These are phyloP conservation scores for Coccomyxa sp. DNA, from an alignment of 139 green algal genomes.

Conservation along the genomic window DNA sequence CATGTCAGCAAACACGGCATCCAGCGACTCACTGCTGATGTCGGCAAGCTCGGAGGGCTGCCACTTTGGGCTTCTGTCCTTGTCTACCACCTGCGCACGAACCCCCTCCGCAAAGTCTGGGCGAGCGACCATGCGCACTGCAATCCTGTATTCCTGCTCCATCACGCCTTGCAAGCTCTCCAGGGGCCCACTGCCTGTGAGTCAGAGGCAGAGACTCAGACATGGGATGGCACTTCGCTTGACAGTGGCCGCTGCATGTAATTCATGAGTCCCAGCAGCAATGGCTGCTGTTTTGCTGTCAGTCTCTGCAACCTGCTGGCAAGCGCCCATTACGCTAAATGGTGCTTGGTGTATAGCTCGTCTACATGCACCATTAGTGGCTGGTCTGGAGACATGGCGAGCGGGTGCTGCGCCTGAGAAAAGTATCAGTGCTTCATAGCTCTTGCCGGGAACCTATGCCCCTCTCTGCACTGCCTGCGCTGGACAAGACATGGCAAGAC, in stretches of 20 bases:
- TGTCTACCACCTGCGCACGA: constrained; percentile 12
- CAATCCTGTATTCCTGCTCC: constrained; percentile 9
- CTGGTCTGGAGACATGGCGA: too few species aligned
- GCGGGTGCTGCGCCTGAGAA: too few species aligned
- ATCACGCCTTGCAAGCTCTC: not conserved
- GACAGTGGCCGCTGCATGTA: not conserved
- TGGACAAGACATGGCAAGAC: not conserved
- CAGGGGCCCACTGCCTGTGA: not conserved
- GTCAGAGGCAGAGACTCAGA: not conserved
- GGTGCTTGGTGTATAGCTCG: not conserved
- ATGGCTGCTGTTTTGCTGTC: too few species aligned
- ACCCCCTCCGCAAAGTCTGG: constrained; percentile 11
- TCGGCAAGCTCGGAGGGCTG: not conserved
- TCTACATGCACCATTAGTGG: not conserved
- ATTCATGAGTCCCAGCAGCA: not conserved
- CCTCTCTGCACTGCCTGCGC: not conserved
- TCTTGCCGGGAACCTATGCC: not conserved
- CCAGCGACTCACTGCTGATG: not conserved
- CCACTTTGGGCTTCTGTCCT: constrained; percentile 14
- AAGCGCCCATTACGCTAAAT: not conserved
- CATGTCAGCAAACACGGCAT: constrained; percentile 5
- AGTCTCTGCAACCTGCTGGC: not conserved
- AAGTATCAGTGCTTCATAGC: not conserved
- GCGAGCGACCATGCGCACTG: constrained; percentile 2
- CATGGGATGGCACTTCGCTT: not conserved